These are phyloP conservation scores for Puccinia hordei DNA, from an alignment of 1,284 basidiomycete species.

Conservation along the genomic window DNA sequence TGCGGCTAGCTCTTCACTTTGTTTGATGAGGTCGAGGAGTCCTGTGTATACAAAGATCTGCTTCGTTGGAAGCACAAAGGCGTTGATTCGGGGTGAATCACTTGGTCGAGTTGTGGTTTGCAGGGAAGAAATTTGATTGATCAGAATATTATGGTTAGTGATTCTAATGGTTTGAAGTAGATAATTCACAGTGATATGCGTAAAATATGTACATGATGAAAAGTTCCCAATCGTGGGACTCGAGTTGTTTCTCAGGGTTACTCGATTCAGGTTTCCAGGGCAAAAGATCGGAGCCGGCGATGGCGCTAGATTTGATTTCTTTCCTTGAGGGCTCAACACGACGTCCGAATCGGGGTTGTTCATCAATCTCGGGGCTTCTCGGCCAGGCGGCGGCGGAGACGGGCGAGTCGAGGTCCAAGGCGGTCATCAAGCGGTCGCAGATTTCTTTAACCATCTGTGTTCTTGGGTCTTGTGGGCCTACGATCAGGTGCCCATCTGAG, in stretches of 20 bases:
- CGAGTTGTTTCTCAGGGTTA: conserved; percentile 62
- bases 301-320: conserved; percentile 44
- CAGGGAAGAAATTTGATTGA: conserved; percentile 56
- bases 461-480: conserved; percentile 16
- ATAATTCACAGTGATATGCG: not conserved
- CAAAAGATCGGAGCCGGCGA: conserved; percentile 51
- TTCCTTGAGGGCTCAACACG: conserved; percentile 7
- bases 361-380: not conserved
- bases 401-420: conserved; percentile 39
- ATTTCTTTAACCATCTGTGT: conserved; percentile 36
- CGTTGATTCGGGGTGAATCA: conserved; percentile 62
- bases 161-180: not conserved
- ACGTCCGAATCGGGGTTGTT: not conserved
- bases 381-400: conserved; percentile 46
- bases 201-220: conserved; percentile 60
- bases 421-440: conserved; percentile 44
- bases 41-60: conserved; percentile 64
- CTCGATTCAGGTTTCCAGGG: conserved; percentile 57
- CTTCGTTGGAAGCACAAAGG: conserved; percentile 63
- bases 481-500: not conserved
- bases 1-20: conserved; percentile 62
- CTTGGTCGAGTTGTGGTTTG: conserved; percentile 46
- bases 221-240: conserved; percentile 62
- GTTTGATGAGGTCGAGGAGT: conserved; percentile 61
- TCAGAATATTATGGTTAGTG: not conserved